Percentiles rank a stretch among this genome's conserved stretches.
Evolutionary conservation across 495 filamentous ascomycete genomes (phyloP).

Genomic region (Talaromyces thailandensis): DNA sequence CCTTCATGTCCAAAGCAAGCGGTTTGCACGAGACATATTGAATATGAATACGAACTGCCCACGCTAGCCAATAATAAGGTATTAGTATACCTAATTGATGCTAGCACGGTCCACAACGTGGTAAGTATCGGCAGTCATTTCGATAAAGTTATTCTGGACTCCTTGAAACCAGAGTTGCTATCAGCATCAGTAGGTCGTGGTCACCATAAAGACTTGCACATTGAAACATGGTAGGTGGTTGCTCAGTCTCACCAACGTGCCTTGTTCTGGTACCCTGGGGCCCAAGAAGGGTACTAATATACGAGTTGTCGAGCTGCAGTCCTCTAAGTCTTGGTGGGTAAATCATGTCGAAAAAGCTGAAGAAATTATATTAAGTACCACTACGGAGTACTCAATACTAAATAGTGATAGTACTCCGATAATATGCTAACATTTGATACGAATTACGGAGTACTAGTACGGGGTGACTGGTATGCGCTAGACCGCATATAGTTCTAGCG

Average conservation of each 20-base stretch:
- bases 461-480: background rate
- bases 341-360: background rate
- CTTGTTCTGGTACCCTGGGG: background rate
- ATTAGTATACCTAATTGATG: conserved; percentile 1
- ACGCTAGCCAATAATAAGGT: conserved; percentile 1
- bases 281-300: background rate
- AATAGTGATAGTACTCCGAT: too few species aligned
- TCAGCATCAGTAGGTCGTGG: background rate
- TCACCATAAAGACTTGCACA: too few species aligned
- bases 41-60: background rate
- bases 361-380: background rate
- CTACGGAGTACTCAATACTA: too few species aligned
- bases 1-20: background rate
- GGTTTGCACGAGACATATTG: background rate
- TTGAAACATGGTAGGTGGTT: background rate
- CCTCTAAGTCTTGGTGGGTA: background rate
- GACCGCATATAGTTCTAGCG: background rate
- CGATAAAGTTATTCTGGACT: background rate
- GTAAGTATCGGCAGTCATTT: background rate
- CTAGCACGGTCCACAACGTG: background rate
- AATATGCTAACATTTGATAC: too few species aligned
- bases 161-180: background rate
- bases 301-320: background rate
- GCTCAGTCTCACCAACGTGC: background rate
- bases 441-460: too few species aligned